These are phyloP conservation scores for Tetramitus jugosus DNA, from an alignment of 208 protist genomes.

Conservation along the genomic window DNA sequence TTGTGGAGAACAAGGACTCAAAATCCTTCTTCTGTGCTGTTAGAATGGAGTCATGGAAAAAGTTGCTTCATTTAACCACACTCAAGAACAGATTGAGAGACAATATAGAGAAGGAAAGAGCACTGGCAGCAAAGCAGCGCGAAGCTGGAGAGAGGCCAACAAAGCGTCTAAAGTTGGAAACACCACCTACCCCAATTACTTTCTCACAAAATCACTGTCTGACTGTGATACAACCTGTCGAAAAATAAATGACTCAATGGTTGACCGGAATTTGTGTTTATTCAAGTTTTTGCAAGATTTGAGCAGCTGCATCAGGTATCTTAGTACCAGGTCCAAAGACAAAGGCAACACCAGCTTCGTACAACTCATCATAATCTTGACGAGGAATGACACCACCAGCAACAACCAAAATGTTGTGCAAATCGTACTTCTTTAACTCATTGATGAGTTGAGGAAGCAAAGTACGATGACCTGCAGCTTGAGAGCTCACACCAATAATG, in stretches of 20 bases:
- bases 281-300: no score
- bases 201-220: no score
- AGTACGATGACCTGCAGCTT: conserved; percentile 67
- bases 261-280: no score
- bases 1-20: neutral
- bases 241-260: no score
- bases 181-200: no score
- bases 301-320: conserved; percentile 33
- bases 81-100: no score
- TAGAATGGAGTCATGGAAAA: neutral
- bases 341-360: conserved; percentile 67
- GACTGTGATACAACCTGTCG: no score
- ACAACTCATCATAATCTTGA: conserved; percentile 73
- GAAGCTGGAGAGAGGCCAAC: no score
- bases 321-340: conserved; percentile 81
- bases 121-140: no score
- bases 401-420: conserved; percentile 48
- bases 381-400: conserved; percentile 54
- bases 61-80: no score
- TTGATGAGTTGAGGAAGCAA: conserved; percentile 75
- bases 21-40: neutral
- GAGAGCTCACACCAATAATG: conserved; percentile 64
- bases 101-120: no score
- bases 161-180: no score
- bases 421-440: conserved; percentile 50